These are phyloP conservation scores for Melastoma malabathricum DNA, from an alignment of 345 rosid genomes.

Conservation along the genomic window DNA sequence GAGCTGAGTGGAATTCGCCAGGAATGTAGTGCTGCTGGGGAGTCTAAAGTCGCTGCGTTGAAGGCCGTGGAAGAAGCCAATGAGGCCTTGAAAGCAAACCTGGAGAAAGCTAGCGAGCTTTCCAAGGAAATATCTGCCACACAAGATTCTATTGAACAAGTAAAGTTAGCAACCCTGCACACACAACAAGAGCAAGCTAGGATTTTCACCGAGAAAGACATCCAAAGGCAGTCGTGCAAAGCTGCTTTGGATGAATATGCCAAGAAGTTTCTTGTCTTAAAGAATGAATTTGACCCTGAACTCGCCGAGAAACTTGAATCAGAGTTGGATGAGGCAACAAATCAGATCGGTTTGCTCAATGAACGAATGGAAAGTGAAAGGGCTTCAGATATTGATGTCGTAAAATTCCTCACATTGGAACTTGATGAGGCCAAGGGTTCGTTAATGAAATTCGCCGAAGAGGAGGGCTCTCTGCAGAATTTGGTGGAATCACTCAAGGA, in stretches of 20 bases:
- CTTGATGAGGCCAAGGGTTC: conserved; percentile 76
- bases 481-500: conserved; percentile 58
- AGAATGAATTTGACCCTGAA: conserved; percentile 63
- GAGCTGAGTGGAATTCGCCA: conserved; percentile 62
- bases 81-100: conserved; percentile 34
- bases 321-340: conserved; percentile 44
- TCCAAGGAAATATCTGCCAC: conserved; percentile 58
- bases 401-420: conserved; percentile 51
- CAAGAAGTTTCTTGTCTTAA: conserved; percentile 37
- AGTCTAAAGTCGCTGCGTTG: conserved; percentile 43
- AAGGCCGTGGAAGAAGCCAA: conserved; percentile 55
- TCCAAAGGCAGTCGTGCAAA: conserved; percentile 43
- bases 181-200: conserved; percentile 53
- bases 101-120: conserved; percentile 61
- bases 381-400: conserved; percentile 68
- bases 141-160: conserved; percentile 71
- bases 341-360: conserved; percentile 44
- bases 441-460: conserved; percentile 58
- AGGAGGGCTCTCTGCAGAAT: conserved; percentile 49
- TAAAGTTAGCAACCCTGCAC: conserved; percentile 62
- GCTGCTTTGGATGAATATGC: conserved; percentile 53
- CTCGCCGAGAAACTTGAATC: conserved; percentile 45
- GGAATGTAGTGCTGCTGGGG: conserved; percentile 40
- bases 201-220: conserved; percentile 62
- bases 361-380: conserved; percentile 61